Evolutionary conservation across 106 monocot species (phyloP).

Genomic region (Acorus gramineus): DNA sequence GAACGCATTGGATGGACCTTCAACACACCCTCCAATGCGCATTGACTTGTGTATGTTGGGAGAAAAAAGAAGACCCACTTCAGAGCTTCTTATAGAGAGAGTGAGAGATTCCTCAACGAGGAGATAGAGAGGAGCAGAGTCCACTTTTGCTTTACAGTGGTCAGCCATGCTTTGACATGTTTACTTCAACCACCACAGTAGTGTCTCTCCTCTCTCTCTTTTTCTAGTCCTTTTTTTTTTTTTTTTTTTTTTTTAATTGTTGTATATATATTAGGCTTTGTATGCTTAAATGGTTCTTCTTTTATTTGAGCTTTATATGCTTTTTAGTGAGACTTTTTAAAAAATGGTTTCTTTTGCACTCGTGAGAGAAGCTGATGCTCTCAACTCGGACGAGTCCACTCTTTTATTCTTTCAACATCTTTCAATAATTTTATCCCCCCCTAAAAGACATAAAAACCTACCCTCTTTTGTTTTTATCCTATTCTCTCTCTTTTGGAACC

Average conservation of each 20-base stretch:
- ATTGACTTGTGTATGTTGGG: slow-evolving; percentile 5
- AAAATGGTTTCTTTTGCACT: too few relatives aligned
- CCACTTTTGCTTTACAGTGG: slow-evolving; percentile 24
- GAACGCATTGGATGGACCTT: too few relatives aligned
- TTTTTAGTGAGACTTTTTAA: too few relatives aligned
- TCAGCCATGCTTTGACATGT: slow-evolving; percentile 8
- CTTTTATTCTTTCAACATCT: too few relatives aligned
- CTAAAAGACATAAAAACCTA: too few relatives aligned
- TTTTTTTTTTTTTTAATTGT: not conserved
- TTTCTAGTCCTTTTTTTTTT: not conserved
- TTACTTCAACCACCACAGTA: not conserved
- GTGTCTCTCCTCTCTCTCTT: slow-evolving; percentile 3
- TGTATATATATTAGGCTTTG: not conserved
- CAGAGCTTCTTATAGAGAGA: not conserved
- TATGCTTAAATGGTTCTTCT: not conserved
- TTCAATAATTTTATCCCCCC: too few relatives aligned
- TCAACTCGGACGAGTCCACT: too few relatives aligned
- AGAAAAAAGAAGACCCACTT: too few relatives aligned
- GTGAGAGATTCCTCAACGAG: not conserved
- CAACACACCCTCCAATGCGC: not conserved
- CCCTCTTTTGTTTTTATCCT: too few relatives aligned
- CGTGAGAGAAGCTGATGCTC: too few relatives aligned
- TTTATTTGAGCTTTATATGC: too few relatives aligned
- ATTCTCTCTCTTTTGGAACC: too few relatives aligned
- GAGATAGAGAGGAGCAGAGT: slow-evolving; percentile 9